Evolutionary conservation across 2,329 filamentous ascomycete genomes (phyloP).

Genomic region (Microcera coccophila): DNA sequence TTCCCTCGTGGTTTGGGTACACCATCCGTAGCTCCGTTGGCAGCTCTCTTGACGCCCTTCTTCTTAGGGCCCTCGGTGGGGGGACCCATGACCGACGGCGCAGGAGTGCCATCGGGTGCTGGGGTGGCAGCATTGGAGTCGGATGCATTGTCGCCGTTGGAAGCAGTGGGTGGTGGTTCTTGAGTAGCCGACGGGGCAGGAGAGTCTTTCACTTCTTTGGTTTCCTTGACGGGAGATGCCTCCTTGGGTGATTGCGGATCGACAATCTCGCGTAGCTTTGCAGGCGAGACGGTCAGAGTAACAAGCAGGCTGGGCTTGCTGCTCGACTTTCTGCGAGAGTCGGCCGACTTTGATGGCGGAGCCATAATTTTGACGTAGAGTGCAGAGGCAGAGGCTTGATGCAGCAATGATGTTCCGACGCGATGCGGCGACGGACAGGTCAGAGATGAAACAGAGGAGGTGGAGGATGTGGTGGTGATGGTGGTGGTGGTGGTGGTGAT

Average conservation of each 20-base stretch:
- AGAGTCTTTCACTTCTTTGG: conserved; percentile 43
- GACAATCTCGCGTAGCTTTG: conserved; percentile 49
- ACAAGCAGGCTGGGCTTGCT: conserved; percentile 41
- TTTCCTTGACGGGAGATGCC: conserved; percentile 41
- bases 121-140: conserved; percentile 60
- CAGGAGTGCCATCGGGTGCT: conserved; percentile 52
- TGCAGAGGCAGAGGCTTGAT: not conserved
- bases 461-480: conserved; percentile 10
- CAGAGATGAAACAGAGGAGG: conserved; percentile 6
- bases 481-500: conserved; percentile 13
- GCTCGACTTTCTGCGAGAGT: conserved; percentile 38
- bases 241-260: conserved; percentile 42
- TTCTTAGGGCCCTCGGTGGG: conserved; percentile 64
- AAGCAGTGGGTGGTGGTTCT: conserved; percentile 37
- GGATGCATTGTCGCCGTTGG: conserved; percentile 53
- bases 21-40: conserved; percentile 60
- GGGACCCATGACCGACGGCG: conserved; percentile 55
- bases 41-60: conserved; percentile 67
- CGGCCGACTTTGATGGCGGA: conserved; percentile 31
- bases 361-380: conserved; percentile 28
- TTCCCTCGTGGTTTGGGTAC: conserved; percentile 72
- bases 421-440: conserved; percentile 2
- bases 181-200: conserved; percentile 40
- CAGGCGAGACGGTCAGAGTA: conserved; percentile 50
- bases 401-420: not conserved